These are phyloP conservation scores for Emmonsiellopsis sp. DNA, from an alignment of 2,329 filamentous ascomycete genomes.

Conservation along the genomic window DNA sequence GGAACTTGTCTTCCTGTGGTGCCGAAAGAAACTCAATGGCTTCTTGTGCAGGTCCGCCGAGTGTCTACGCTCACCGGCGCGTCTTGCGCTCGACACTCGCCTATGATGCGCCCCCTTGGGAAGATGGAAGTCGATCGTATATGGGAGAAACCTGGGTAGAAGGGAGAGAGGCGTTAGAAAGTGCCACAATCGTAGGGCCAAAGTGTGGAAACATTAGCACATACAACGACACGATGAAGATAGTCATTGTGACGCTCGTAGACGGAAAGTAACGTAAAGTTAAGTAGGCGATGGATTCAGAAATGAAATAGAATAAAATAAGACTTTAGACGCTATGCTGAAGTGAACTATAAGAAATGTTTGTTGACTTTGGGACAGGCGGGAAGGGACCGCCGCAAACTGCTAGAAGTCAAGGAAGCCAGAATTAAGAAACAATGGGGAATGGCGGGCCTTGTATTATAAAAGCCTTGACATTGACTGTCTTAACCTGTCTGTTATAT, in stretches of 20 bases:
- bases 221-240: conserved; percentile 53
- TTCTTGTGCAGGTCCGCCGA: conserved; percentile 13
- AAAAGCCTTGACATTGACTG: neutral
- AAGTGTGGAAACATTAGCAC: conserved; percentile 17
- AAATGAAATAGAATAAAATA: neutral
- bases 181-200: neutral
- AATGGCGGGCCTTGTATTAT: neutral
- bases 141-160: conserved; percentile 74
- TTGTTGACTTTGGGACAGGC: no score
- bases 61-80: conserved; percentile 7
- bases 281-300: neutral
- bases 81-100: conserved; percentile 6
- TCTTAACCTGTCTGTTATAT: neutral
- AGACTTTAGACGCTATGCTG: neutral
- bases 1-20: conserved; percentile 16
- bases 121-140: conserved; percentile 80
- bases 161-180: conserved; percentile 40
- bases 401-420: neutral
- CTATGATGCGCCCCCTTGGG: conserved; percentile 6
- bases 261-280: neutral
- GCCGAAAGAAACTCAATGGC: conserved; percentile 26
- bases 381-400: no score
- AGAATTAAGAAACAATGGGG: neutral
- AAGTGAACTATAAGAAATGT: neutral
- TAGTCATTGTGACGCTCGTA: conserved; percentile 40